phyloP scores from a whole-genome alignment of 306 rosid genomes.

The Dryas alaskensis region DNA sequence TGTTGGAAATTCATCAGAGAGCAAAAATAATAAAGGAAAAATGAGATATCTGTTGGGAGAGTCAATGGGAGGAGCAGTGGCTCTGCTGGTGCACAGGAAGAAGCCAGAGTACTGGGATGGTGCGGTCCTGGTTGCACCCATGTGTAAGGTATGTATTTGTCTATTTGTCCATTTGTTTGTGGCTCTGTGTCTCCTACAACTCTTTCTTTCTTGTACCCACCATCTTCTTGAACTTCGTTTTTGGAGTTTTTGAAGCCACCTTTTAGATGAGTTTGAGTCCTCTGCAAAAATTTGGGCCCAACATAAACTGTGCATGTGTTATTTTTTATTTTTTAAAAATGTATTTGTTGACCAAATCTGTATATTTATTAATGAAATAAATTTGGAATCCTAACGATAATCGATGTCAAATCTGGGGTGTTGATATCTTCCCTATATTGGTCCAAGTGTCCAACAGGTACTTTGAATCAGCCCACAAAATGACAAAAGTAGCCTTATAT shows the following conservation, averaged over 20 bases:
- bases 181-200: not conserved
- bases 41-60: conserved; percentile 78
- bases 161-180: not conserved
- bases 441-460: not conserved
- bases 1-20: conserved; percentile 36
- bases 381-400: conserved; percentile 1
- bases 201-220: not conserved
- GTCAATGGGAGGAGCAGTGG: conserved; percentile 97
- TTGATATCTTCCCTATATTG: not conserved
- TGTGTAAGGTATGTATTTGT: conserved; percentile 71
- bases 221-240: not conserved
- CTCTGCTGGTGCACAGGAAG: conserved; percentile 58
- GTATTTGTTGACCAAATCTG: conserved; percentile 17
- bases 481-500: not conserved
- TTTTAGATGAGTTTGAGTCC: not conserved
- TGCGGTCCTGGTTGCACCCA: conserved; percentile 85
- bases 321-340: not conserved
- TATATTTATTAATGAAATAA: conserved; percentile 1
- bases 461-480: conserved; percentile 5
- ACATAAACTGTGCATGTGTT: not conserved
- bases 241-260: conserved; percentile 8
- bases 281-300: not conserved
- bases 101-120: conserved; percentile 84
- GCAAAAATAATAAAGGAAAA: conserved; percentile 48
- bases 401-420: not conserved